These are phyloP conservation scores for Bifiguratus adelaidae DNA, from an alignment of 192 early-diverging fungal species.

Conservation along the genomic window DNA sequence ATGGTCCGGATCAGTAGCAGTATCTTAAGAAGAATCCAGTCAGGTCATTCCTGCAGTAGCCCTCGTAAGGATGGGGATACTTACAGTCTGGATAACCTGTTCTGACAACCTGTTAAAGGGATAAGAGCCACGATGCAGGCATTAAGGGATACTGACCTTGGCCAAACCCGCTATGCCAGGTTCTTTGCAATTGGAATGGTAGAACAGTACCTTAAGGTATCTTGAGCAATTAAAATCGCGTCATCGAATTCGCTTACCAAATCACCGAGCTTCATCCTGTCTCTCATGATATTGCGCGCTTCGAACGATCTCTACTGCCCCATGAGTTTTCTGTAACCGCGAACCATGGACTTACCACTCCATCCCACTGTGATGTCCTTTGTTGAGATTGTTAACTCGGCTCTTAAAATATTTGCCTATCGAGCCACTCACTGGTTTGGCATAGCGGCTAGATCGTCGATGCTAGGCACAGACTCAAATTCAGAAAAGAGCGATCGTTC, in stretches of 20 bases:
- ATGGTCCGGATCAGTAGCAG: conserved; percentile 60
- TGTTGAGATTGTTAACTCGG: too few relatives aligned
- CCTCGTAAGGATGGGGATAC: too few relatives aligned
- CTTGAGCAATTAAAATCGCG: background rate
- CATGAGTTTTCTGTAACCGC: conserved; percentile 1
- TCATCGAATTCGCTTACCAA: conserved; percentile 8
- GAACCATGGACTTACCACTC: conserved; percentile 35
- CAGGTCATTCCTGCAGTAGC: conserved; percentile 1
- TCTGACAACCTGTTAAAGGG: conserved; percentile 26
- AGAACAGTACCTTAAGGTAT: conserved; percentile 46
- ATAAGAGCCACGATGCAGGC: background rate
- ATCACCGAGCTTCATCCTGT: conserved; percentile 65
- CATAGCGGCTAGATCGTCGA: conserved; percentile 52
- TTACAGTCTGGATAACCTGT: conserved; percentile 62
- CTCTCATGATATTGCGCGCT: conserved; percentile 72
- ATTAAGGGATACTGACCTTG: conserved; percentile 1
- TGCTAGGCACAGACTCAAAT: conserved; percentile 18
- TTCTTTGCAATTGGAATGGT: conserved; percentile 77
- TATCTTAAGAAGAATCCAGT: conserved; percentile 16
- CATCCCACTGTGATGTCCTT: conserved; percentile 61
- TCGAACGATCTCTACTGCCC: conserved; percentile 26
- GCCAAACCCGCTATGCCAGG: conserved; percentile 75
- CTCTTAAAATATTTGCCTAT: too few relatives aligned
- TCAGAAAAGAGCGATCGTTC: background rate
- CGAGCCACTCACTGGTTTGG: conserved; percentile 16